phyloP scores from a whole-genome alignment of 2,329 filamentous ascomycete species.

The Grosmannia serpens region DNA sequence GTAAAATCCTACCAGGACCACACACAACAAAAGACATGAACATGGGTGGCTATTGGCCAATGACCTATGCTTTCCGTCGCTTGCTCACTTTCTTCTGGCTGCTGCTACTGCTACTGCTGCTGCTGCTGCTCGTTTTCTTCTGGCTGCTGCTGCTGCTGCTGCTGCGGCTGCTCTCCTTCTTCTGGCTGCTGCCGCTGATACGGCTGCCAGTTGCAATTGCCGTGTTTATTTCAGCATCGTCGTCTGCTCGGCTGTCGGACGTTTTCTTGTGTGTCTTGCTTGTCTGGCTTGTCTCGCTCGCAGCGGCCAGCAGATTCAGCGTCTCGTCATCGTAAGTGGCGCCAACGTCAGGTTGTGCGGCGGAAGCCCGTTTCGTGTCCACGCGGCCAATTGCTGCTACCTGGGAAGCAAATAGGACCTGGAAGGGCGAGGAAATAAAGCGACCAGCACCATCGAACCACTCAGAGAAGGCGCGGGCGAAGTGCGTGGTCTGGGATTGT shows the following conservation, averaged over 20 bases:
- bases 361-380: constrained; percentile 47
- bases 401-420: constrained; percentile 61
- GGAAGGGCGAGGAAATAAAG: constrained; percentile 66
- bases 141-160: constrained; percentile 11
- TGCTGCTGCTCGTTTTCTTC: constrained; percentile 28
- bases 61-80: constrained; percentile 30
- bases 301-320: constrained; percentile 32
- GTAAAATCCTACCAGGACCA: neutral
- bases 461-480: constrained; percentile 54
- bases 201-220: constrained; percentile 2
- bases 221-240: neutral
- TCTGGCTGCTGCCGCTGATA: constrained; percentile 14
- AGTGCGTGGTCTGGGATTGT: constrained; percentile 27
- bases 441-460: constrained; percentile 67
- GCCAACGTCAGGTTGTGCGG: constrained; percentile 23
- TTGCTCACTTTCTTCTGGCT: constrained; percentile 28
- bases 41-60: neutral
- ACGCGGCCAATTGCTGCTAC: constrained; percentile 53
- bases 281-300: neutral
- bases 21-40: neutral
- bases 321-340: constrained; percentile 30
- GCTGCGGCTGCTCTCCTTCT: constrained; percentile 32
- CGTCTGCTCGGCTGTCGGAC: too few relatives aligned
- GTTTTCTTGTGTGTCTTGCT: neutral
- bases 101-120: constrained; percentile 9